A percentile compares a stretch with the other conserved stretches of the same genome.
These are phyloP conservation scores for Ettlia oleoabundans DNA, from an alignment of 139 green algal species.

Conservation along the genomic window DNA sequence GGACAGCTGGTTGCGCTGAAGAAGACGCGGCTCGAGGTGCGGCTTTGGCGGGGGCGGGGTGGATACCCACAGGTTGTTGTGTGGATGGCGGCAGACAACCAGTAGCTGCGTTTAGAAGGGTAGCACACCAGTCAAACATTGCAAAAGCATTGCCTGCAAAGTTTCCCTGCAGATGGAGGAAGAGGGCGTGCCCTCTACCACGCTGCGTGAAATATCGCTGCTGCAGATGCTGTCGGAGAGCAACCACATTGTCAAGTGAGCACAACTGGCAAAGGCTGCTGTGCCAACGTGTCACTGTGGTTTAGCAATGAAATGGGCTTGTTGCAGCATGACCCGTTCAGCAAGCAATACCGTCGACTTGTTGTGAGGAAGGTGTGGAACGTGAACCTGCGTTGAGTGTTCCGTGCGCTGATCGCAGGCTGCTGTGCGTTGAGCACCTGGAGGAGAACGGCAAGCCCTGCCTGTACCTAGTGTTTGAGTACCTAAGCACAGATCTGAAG, in stretches of 20 bases:
- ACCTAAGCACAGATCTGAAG: conserved; percentile 97
- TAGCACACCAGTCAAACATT: no score
- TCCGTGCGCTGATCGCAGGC: conserved; percentile 64
- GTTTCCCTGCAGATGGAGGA: conserved; percentile 98
- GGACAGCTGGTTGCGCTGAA: conserved; percentile 95
- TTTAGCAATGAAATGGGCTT: no score
- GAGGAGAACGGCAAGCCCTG: conserved; percentile 96
- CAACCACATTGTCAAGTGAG: conserved; percentile 92
- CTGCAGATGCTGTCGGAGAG: conserved; percentile 87
- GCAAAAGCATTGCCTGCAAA: no score
- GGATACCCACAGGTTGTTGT: no score
- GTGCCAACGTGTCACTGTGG: no score
- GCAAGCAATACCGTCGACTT: no score
- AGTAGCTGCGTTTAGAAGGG: no score
- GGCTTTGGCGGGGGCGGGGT: neutral
- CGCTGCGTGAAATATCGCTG: conserved; percentile 96
- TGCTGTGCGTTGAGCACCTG: conserved; percentile 95
- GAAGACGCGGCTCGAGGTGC: conserved; percentile 95
- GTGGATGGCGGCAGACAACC: no score
- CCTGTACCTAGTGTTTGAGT: conserved; percentile 99
- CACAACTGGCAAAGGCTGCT: no score
- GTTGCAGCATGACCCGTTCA: neutral
- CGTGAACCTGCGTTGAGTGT: neutral
- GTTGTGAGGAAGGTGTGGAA: no score
- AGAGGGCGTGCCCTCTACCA: conserved; percentile 97